A percentile compares a stretch with the other conserved stretches of the same genome.
Evolutionary conservation across 148 eudicot species (phyloP).

Genomic region (Polygonum aviculare): DNA sequence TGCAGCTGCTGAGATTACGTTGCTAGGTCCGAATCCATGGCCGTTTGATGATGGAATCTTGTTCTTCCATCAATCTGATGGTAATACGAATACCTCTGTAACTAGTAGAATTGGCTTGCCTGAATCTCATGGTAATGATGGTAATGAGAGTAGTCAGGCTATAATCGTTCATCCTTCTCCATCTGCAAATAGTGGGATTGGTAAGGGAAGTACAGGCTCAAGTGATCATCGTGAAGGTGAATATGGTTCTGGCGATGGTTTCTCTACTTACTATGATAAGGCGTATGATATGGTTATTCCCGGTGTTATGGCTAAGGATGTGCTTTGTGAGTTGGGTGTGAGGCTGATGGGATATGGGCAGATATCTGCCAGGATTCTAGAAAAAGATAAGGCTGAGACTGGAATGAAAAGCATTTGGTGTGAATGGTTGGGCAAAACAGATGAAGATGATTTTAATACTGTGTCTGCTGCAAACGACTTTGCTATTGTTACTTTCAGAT

Average conservation of each 20-base stretch:
- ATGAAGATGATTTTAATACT: constrained; percentile 16
- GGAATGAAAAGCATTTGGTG: constrained; percentile 64
- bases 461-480: constrained; percentile 43
- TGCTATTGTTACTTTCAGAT: constrained; percentile 64
- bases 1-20: constrained; percentile 58
- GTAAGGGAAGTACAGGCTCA: constrained; percentile 10
- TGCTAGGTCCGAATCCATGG: constrained; percentile 76
- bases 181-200: constrained; percentile 11
- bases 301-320: constrained; percentile 45
- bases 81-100: constrained; percentile 13
- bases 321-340: constrained; percentile 47
- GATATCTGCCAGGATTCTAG: constrained; percentile 47
- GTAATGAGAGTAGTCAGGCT: neutral
- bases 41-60: constrained; percentile 82
- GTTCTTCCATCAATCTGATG: constrained; percentile 44
- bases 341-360: constrained; percentile 52
- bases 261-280: constrained; percentile 10
- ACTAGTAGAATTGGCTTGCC: constrained; percentile 12
- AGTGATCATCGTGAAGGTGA: constrained; percentile 15
- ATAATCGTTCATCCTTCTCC: constrained; percentile 28
- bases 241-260: constrained; percentile 10
- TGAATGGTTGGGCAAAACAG: constrained; percentile 67
- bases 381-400: constrained; percentile 30
- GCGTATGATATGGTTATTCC: constrained; percentile 46
- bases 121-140: constrained; percentile 9